Evolutionary conservation across 2,329 filamentous ascomycete species (phyloP), one percentile per base, ranked within the genome.

Genomic region (Ophiocordyceps robertsii): DNA sequence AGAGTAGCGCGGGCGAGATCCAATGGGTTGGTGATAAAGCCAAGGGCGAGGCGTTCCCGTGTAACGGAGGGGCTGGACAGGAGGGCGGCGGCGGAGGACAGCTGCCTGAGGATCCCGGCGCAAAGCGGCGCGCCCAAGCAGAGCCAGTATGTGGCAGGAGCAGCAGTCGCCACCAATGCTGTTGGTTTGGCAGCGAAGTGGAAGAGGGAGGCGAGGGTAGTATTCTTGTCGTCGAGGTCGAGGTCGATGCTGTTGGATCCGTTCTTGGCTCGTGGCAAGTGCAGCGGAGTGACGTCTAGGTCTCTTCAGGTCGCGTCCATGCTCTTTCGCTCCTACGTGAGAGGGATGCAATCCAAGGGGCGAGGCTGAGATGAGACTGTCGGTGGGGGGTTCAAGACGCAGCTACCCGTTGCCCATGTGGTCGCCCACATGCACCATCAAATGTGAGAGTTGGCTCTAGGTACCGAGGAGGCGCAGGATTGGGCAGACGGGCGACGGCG

Each of bases 21-120:
- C 54, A 57, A 57, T 54, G 47, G 47, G 45, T 43, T 48, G 37
- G 44, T 31, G 48, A 48, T 44, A 51, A 21, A 10, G 43, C 42
- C 44, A 42, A 46, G 42, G 41, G 38, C 39, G 47, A 50, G 50
- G 44, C 47, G 47, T 45, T 48, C 46, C 40, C 44, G 52, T 53
- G 47, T 46, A 51, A 53, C 55, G 44, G 45, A 49, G 44, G 48
- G 48, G 54, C 48, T 49, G 27, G 45, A 55, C 53, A 53, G 52
- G 46, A 48, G 43, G 46, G 39, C 45, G 43, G 43, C 45, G 43
- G 46, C 45, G 35, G 45, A 5, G 16, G 46, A 42, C 47, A 45
- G 46, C 38, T 39, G 45, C 47, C 49, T 47, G 43, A 46, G 43
- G 32, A 42, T 48, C 36, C 35, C 40, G 50, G 45, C 41, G 42